phyloP scores from a whole-genome alignment of 148 eudicot genomes.

The Camellia granthamiana region DNA sequence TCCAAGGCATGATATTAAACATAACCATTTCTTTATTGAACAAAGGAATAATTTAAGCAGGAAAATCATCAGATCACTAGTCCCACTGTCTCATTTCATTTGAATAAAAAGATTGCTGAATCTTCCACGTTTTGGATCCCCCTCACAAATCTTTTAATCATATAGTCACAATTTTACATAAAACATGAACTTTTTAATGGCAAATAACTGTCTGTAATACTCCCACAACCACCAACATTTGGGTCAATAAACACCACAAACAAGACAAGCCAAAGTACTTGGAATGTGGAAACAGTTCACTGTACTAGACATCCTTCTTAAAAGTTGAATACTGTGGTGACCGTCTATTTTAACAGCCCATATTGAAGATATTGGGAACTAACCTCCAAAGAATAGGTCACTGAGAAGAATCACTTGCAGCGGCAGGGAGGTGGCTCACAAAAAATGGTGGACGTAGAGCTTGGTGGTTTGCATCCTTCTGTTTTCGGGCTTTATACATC shows the following conservation, averaged over 20 bases:
- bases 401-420: conserved; percentile 37
- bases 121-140: background rate
- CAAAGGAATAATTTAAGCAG: background rate
- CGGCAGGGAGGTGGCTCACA: conserved; percentile 46
- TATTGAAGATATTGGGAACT: conserved; percentile 4
- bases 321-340: background rate
- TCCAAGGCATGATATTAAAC: background rate
- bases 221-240: background rate
- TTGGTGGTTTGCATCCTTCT: conserved; percentile 49
- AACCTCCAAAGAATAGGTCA: conserved; percentile 16
- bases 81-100: background rate
- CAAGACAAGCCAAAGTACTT: background rate
- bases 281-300: background rate
- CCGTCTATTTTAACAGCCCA: background rate
- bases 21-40: background rate
- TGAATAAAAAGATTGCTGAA: background rate
- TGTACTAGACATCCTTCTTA: background rate
- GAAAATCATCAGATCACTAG: background rate
- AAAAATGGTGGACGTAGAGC: conserved; percentile 71
- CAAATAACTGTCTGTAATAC: background rate
- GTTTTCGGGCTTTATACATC: conserved; percentile 76
- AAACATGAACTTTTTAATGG: background rate
- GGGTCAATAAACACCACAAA: background rate
- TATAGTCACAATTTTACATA: background rate
- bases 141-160: background rate